phyloP scores from a whole-genome alignment of 2,329 filamentous ascomycete species.

The Aquanectria penicillioides region DNA sequence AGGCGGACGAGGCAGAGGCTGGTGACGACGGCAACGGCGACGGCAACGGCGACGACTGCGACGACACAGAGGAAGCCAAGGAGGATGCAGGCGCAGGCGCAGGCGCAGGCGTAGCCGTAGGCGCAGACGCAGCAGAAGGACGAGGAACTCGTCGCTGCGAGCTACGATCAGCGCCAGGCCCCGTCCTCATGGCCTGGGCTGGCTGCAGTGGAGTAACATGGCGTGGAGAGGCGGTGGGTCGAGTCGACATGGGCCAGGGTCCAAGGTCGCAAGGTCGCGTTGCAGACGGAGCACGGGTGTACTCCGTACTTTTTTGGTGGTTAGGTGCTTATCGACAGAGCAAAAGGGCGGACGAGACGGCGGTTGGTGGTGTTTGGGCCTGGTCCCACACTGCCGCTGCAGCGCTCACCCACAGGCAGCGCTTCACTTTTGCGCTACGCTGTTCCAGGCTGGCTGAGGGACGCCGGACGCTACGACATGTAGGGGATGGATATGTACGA shows the following conservation, averaged over 20 bases:
- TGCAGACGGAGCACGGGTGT: neutral
- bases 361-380: too few relatives aligned
- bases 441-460: neutral
- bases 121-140: conserved; percentile 12
- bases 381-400: too few relatives aligned
- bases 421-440: neutral
- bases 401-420: too few relatives aligned
- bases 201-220: conserved; percentile 42
- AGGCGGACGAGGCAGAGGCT: too few relatives aligned
- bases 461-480: too few relatives aligned
- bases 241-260: conserved; percentile 29
- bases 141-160: conserved; percentile 34
- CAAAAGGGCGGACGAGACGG: neutral
- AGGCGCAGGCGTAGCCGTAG: conserved; percentile 6
- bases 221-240: conserved; percentile 37
- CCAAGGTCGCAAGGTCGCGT: neutral
- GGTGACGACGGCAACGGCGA: neutral
- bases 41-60: neutral
- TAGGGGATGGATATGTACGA: too few relatives aligned
- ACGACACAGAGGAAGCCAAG: too few relatives aligned
- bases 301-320: conserved; percentile 4
- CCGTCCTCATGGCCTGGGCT: conserved; percentile 40
- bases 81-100: conserved; percentile 6
- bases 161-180: conserved; percentile 30
- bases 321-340: conserved; percentile 7